Percentiles rank a stretch among this genome's conserved stretches.
Evolutionary conservation across 2,329 filamentous ascomycete species (phyloP).

Genomic region (Talaromyces albobiverticillius): DNA sequence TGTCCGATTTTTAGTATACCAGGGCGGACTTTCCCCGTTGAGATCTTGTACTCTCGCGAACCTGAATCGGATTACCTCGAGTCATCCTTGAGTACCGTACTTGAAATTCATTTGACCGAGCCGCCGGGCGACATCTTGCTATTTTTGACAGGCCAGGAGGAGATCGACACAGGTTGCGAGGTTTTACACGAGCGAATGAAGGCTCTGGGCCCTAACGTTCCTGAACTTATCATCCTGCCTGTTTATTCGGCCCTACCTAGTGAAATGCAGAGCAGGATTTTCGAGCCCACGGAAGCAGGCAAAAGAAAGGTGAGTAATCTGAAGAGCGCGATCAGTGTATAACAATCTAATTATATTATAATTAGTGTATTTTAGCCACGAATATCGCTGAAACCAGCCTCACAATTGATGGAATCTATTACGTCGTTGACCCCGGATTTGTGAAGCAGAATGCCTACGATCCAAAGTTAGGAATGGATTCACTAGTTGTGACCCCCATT

Average conservation of each 20-base stretch:
- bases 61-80: slow-evolving; percentile 96
- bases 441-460: slow-evolving; percentile 98
- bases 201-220: slow-evolving; percentile 82
- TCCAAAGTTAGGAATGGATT: slow-evolving; percentile 96
- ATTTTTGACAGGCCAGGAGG: slow-evolving; percentile 95
- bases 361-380: slow-evolving; percentile 92
- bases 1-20: slow-evolving; percentile 97
- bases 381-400: slow-evolving; percentile 98
- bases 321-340: no score
- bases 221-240: slow-evolving; percentile 86
- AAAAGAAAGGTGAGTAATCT: slow-evolving; percentile 91
- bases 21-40: slow-evolving; percentile 90
- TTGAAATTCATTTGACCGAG: slow-evolving; percentile 96
- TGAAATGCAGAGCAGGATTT: slow-evolving; percentile 91
- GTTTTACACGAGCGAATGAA: slow-evolving; percentile 96
- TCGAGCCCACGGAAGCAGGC: slow-evolving; percentile 85
- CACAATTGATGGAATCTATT: slow-evolving; percentile 96
- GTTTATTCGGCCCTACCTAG: slow-evolving; percentile 94
- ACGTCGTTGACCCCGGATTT: slow-evolving; percentile 94
- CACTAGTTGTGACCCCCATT: slow-evolving; percentile 90
- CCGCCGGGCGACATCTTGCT: slow-evolving; percentile 91
- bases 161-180: slow-evolving; percentile 93
- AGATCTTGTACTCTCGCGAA: slow-evolving; percentile 91
- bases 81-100: slow-evolving; percentile 88
- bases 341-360: no score